Percentiles rank a stretch among this genome's conserved stretches.
These are phyloP conservation scores for Pseudogymnoascus sp. DNA, from an alignment of 2,329 filamentous ascomycete genomes.

Conservation along the genomic window DNA sequence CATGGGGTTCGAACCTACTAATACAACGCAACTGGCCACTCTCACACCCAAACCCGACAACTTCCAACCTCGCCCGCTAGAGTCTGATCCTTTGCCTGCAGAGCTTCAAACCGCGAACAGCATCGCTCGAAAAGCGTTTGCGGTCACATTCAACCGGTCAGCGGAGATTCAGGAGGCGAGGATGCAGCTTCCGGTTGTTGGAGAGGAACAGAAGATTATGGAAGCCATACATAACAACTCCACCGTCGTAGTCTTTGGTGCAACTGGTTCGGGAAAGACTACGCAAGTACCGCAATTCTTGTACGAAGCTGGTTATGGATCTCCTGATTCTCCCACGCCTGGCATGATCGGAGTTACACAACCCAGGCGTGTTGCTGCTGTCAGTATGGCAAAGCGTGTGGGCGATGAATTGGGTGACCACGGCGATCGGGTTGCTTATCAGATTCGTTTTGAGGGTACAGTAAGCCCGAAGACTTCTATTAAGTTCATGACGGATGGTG, in stretches of 20 bases:
- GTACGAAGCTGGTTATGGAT: slow-evolving; percentile 87
- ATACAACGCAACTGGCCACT: slow-evolving; percentile 29
- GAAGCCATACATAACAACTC: slow-evolving; percentile 91
- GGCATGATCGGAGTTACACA: slow-evolving; percentile 95
- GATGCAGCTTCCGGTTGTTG: slow-evolving; percentile 77
- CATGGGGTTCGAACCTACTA: slow-evolving; percentile 53
- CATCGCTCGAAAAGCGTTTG: slow-evolving; percentile 63
- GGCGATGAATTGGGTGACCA: slow-evolving; percentile 73
- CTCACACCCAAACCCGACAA: slow-evolving; percentile 47
- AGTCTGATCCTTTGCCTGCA: slow-evolving; percentile 62
- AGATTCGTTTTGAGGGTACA: slow-evolving; percentile 89
- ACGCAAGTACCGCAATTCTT: slow-evolving; percentile 96
- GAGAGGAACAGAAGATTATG: slow-evolving; percentile 96
- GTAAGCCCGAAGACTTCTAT: slow-evolving; percentile 73
- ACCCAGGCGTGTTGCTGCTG: slow-evolving; percentile 85
- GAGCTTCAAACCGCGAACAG: slow-evolving; percentile 56
- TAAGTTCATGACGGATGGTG: slow-evolving; percentile 99
- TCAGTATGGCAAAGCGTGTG: slow-evolving; percentile 94
- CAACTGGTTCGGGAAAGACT: slow-evolving; percentile 94
- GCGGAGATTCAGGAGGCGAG: slow-evolving; percentile 71
- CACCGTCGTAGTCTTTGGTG: slow-evolving; percentile 84
- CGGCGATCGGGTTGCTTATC: slow-evolving; percentile 75
- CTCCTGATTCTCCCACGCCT: slow-evolving; percentile 66
- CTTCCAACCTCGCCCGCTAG: slow-evolving; percentile 59
- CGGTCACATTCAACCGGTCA: slow-evolving; percentile 61